Evolutionary conservation across 2,329 filamentous ascomycete genomes (phyloP).

Genomic region (Neonectria hederae): DNA sequence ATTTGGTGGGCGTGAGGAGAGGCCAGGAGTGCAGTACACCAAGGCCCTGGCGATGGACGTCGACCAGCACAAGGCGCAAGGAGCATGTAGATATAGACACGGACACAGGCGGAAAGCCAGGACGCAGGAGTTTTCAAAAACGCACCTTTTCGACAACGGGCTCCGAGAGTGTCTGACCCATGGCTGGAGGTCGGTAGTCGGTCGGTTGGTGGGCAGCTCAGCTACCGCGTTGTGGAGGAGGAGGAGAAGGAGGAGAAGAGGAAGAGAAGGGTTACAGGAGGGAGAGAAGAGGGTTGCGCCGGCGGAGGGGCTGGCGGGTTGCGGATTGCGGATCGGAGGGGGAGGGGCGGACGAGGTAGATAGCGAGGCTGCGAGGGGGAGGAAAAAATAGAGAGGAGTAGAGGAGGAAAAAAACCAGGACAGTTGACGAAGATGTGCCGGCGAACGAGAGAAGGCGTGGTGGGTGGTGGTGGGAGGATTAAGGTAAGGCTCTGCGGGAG

Average conservation of each 20-base stretch:
- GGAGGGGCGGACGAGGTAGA: constrained; percentile 20
- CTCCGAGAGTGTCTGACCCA: constrained; percentile 99
- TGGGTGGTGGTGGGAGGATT: constrained; percentile 11
- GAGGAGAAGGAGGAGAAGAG: constrained; percentile 18
- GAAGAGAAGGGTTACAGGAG: constrained; percentile 28
- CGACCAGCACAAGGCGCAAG: constrained; percentile 1
- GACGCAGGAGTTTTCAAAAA: constrained; percentile 17
- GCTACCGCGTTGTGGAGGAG: constrained; percentile 37
- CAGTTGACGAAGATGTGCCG: constrained; percentile 27
- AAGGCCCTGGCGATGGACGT: background rate
- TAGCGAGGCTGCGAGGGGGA: background rate
- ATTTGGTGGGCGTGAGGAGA: constrained; percentile 30
- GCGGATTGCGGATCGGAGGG: constrained; percentile 24
- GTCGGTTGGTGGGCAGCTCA: constrained; percentile 40
- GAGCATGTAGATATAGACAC: constrained; percentile 11
- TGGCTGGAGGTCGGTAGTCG: constrained; percentile 53
- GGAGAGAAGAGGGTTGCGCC: constrained; percentile 21
- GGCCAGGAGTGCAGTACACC: constrained; percentile 27
- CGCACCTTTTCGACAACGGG: constrained; percentile 97
- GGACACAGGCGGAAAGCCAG: constrained; percentile 2
- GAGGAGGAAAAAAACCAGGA: constrained; percentile 22
- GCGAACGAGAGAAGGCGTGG: constrained; percentile 28
- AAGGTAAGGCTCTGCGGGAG: constrained; percentile 23
- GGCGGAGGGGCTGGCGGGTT: constrained; percentile 19
- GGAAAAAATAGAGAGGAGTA: constrained; percentile 8